phyloP scores from a whole-genome alignment of 306 rosid genomes.

The Phaseolus lunatus region DNA sequence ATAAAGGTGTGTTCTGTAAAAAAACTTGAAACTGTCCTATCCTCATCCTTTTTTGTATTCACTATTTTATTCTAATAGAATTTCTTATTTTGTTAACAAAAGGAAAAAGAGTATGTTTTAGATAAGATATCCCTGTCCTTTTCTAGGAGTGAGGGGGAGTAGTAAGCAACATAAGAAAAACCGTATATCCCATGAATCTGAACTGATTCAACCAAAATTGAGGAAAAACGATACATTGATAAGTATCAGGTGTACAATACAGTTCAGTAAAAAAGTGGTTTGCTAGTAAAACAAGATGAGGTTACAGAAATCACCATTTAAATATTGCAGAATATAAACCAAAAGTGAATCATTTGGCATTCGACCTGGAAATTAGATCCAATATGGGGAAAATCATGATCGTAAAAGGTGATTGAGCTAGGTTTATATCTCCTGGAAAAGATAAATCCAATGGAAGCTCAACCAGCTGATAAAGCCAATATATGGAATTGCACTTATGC shows the following conservation, averaged over 20 bases:
- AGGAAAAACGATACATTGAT: slow-evolving; percentile 23
- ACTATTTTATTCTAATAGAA: slow-evolving; percentile 4
- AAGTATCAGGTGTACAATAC: slow-evolving; percentile 21
- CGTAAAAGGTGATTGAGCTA: slow-evolving; percentile 10
- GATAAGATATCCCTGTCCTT: slow-evolving; percentile 28
- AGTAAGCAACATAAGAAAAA: slow-evolving; percentile 1
- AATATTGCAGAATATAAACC: slow-evolving; percentile 16
- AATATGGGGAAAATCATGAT: slow-evolving; percentile 8
- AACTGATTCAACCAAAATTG: slow-evolving; percentile 31
- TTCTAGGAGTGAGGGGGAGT: slow-evolving; percentile 26
- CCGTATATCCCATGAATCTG: slow-evolving; percentile 29
- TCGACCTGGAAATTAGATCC: slow-evolving; percentile 4
- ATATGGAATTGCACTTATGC: slow-evolving; percentile 31
- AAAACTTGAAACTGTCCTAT: neutral
- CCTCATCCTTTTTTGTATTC: neutral
- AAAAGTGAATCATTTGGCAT: slow-evolving; percentile 11
- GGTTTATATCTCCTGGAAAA: slow-evolving; percentile 6
- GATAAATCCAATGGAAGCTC: slow-evolving; percentile 5
- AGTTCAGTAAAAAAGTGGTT: slow-evolving; percentile 26
- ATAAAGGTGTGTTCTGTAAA: neutral
- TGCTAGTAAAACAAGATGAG: slow-evolving; percentile 29
- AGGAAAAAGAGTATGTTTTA: slow-evolving; percentile 1
- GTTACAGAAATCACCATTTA: neutral
- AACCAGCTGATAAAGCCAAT: slow-evolving; percentile 39
- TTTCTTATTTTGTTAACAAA: slow-evolving; percentile 17